Evolutionary conservation across 2,329 filamentous ascomycete genomes (phyloP).

Genomic region (Xylariomycetidae sp.): DNA sequence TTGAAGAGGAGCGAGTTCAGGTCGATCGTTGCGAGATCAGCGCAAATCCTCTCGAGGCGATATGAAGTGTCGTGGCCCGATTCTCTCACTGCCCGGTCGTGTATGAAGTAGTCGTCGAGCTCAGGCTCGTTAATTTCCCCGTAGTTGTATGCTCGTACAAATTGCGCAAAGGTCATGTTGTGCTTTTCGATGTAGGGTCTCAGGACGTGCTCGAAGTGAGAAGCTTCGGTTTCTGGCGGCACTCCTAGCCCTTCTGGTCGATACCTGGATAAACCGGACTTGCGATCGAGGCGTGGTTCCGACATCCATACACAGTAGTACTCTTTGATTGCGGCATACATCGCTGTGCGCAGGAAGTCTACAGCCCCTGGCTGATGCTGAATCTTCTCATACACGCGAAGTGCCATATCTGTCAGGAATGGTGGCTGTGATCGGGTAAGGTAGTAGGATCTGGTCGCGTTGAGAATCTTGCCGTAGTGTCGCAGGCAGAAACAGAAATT

Average conservation of each 20-base stretch:
- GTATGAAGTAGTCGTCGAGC: slow-evolving; percentile 90
- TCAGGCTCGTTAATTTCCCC: slow-evolving; percentile 75
- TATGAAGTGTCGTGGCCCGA: slow-evolving; percentile 97
- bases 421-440: slow-evolving; percentile 90
- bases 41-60: slow-evolving; percentile 81
- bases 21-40: slow-evolving; percentile 87
- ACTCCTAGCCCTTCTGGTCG: slow-evolving; percentile 79
- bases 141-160: slow-evolving; percentile 84
- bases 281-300: slow-evolving; percentile 70
- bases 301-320: slow-evolving; percentile 87
- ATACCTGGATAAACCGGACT: slow-evolving; percentile 79
- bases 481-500: slow-evolving; percentile 99
- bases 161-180: slow-evolving; percentile 74
- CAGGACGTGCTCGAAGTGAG: slow-evolving; percentile 80
- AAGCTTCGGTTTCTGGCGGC: slow-evolving; percentile 85
- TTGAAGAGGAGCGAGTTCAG: slow-evolving; percentile 94
- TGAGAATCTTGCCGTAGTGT: slow-evolving; percentile 97
- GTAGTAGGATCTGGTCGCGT: slow-evolving; percentile 95
- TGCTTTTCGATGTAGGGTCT: slow-evolving; percentile 80
- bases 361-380: slow-evolving; percentile 75
- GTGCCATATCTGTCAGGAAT: slow-evolving; percentile 94
- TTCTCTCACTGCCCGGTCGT: slow-evolving; percentile 92
- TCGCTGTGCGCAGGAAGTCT: slow-evolving; percentile 76
- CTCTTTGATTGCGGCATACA: slow-evolving; percentile 93
- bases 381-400: slow-evolving; percentile 90